phyloP scores from a whole-genome alignment of 495 filamentous ascomycete species.

The Paragyromitra xinjiangensis region DNA sequence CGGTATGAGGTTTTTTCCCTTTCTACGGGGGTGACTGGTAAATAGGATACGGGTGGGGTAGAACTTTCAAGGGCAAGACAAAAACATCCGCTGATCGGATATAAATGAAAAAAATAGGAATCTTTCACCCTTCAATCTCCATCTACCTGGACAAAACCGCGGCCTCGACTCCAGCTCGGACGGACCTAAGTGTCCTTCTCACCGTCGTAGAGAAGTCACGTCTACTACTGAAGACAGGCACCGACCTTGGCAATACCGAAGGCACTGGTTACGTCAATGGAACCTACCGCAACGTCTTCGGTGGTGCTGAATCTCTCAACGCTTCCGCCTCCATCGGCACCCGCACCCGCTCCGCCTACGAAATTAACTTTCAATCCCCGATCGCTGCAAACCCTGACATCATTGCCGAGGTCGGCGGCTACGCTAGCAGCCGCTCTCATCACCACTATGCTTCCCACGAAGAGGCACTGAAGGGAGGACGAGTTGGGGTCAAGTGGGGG shows the following conservation, averaged over 20 bases:
- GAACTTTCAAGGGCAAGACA: conserved; percentile 1
- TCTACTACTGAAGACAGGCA: conserved; percentile 86
- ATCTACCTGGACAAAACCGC: conserved; percentile 79
- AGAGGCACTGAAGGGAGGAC: conserved; percentile 83
- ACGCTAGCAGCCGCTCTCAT: conserved; percentile 76
- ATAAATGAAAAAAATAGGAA: conserved; percentile 64
- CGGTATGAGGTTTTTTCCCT: conserved; percentile 66
- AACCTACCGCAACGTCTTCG: conserved; percentile 88
- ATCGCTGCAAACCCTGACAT: conserved; percentile 82
- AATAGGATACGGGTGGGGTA: not conserved
- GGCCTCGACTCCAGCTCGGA: conserved; percentile 64
- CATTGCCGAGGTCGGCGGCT: conserved; percentile 74
- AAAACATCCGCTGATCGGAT: conserved; percentile 29
- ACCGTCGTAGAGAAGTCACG: conserved; percentile 79
- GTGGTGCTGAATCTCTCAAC: conserved; percentile 88
- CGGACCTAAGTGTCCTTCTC: conserved; percentile 81
- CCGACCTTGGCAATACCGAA: conserved; percentile 88
- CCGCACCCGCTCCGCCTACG: conserved; percentile 86
- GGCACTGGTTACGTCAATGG: conserved; percentile 88
- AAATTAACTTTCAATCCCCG: conserved; percentile 81
- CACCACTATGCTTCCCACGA: conserved; percentile 94
- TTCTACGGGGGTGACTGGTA: not conserved
- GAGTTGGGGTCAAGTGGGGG: conserved; percentile 76
- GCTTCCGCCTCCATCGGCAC: conserved; percentile 84
- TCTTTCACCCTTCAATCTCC: conserved; percentile 84